These are phyloP conservation scores for Setaria italica DNA, from an alignment of 202 grass and related monocot genomes.

Conservation along the genomic window DNA sequence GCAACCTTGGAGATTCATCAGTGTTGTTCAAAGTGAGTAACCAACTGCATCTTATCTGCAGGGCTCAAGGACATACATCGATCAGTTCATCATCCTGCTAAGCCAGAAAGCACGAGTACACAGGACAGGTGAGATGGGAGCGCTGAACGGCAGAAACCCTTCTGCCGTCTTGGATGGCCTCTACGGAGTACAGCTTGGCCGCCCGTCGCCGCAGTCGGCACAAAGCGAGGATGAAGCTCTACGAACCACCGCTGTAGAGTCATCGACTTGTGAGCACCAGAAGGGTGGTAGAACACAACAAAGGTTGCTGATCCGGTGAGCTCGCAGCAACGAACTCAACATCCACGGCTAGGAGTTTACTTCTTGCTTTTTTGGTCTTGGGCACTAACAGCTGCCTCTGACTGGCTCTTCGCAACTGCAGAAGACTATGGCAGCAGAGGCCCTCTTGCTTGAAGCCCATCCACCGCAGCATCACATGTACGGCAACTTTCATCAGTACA, in stretches of 20 bases:
- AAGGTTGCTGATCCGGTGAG: constrained; percentile 69
- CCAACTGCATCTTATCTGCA: background rate
- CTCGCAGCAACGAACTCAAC: background rate
- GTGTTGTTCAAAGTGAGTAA: background rate
- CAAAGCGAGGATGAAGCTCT: constrained; percentile 30
- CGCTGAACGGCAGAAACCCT: constrained; percentile 39
- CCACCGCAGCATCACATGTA: constrained; percentile 76
- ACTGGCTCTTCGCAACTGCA: constrained; percentile 22
- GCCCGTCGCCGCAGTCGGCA: constrained; percentile 13
- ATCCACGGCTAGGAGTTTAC: background rate
- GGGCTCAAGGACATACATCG: background rate
- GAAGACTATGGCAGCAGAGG: constrained; percentile 73
- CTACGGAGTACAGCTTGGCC: constrained; percentile 56
- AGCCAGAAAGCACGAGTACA: background rate
- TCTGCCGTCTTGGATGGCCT: constrained; percentile 60
- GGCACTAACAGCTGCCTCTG: background rate
- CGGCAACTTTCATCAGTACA: constrained; percentile 4
- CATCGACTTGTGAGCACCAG: constrained; percentile 25
- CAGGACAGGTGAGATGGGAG: constrained; percentile 48
- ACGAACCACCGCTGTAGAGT: background rate
- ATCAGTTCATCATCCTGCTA: background rate
- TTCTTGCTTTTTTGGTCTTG: background rate
- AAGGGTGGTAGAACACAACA: constrained; percentile 43
- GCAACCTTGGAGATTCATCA: background rate
- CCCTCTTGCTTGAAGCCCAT: constrained; percentile 83